Conservation (phyloP, 192 early-diverging fungal genomes). For the Coemansia sp. region DNA sequence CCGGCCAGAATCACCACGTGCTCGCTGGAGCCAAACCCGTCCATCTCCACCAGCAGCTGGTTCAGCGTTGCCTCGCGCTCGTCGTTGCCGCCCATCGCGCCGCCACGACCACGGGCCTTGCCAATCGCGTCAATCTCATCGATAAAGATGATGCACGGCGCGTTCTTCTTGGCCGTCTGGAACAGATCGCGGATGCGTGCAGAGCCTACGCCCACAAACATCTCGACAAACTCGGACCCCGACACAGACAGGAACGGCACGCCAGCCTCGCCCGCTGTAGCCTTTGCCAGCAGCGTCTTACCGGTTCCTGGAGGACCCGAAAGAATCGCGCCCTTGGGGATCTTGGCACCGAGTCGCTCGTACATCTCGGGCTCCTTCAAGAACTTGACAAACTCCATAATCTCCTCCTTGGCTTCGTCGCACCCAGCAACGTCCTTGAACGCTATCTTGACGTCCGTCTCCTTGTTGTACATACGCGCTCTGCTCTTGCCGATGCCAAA, state of each 20-base stretch:
- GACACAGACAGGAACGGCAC: slow-evolving; percentile 98
- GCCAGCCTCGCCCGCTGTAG: slow-evolving; percentile 98
- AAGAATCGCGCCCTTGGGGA: slow-evolving; percentile 97
- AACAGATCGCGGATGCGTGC: slow-evolving; percentile 93
- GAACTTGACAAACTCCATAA: slow-evolving; percentile 99
- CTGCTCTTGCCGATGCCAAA: slow-evolving; percentile 96
- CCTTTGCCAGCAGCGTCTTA: slow-evolving; percentile 98
- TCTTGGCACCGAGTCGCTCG: slow-evolving; percentile 95
- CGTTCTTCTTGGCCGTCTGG: slow-evolving; percentile 94
- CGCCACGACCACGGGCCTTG: slow-evolving; percentile 89
- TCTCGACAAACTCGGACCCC: slow-evolving; percentile 98
- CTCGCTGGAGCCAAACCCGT: slow-evolving; percentile 77
- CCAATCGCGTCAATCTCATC: slow-evolving; percentile 99
- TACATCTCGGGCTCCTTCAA: slow-evolving; percentile 90
- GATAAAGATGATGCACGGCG: slow-evolving; percentile 99
- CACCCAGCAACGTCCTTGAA: slow-evolving; percentile 99
- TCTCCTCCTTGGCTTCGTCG: slow-evolving; percentile 99
- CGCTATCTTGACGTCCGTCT: slow-evolving; percentile 93
- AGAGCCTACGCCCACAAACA: slow-evolving; percentile 99
- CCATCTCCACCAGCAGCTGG: slow-evolving; percentile 99
- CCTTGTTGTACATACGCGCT: slow-evolving; percentile 96
- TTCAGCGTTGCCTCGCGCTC: slow-evolving; percentile 97
- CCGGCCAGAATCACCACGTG: slow-evolving; percentile 94
- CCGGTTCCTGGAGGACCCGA: slow-evolving; percentile 94
- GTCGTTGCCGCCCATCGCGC: slow-evolving; percentile 92